Evolutionary conservation across 257 asterid genomes (phyloP), one percentile per base, ranked within the genome.

Genomic region (Solanum sejunctum): DNA sequence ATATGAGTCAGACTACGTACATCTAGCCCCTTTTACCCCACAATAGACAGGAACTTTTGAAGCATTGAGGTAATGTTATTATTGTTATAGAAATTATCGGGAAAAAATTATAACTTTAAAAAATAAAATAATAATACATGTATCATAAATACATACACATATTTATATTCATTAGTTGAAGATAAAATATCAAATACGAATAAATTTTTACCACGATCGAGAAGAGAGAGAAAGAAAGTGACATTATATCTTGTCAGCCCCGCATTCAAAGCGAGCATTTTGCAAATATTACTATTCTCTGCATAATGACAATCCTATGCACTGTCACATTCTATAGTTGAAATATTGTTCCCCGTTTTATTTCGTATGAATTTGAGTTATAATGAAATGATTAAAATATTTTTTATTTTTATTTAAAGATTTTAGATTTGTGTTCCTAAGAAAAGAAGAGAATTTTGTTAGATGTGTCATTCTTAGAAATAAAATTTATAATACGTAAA

Each of bases 221-320:
- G 13, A 26, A 26, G 43, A 23, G 10, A 63, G 20, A 63, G 20
- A 23, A 6, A 23, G 11, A 39, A 84, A 8, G 6, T 58, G 64
- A 58, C n/a, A 58, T 18, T 58, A 58, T 57, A 92, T 87, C 41
- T 89, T 92, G 94, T 92, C 94, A 90, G 87, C 87, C 89, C 94
- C 98, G 95, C 97, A 92, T 92, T 92, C 91, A 92, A 91, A 92
- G 96, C 95, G 93, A 92, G 95, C 89, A 88, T 87, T 90, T 93
- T 84, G 60, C 85, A 13, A 2, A 20, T 49, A 23, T 83, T 70
- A 63, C 79, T 70, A 83, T 70, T 64, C 85, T 83, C 20, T 64
- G 28, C 32, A 83, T 70, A 83, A 83, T 83, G 64, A 18, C 79
- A 66, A 66, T 55, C 54, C 82, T 82, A 86, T 88, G 85, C 89